These are phyloP conservation scores for Colletotrichum ledebouriae DNA, from an alignment of 2,329 filamentous ascomycete genomes.

Conservation along the genomic window DNA sequence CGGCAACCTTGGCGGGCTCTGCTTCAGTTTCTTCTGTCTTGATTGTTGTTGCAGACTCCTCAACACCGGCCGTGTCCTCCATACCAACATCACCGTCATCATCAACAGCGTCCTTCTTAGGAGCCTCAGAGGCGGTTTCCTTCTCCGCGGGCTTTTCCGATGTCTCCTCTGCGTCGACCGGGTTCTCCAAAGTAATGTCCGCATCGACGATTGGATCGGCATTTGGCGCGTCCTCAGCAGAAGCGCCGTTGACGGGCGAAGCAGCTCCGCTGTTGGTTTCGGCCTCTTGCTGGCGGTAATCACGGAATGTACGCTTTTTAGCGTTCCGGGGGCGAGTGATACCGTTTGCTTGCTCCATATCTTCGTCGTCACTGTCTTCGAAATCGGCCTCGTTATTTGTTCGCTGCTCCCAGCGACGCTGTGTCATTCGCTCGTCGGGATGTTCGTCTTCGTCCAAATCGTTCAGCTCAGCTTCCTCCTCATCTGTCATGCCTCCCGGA, in stretches of 20 bases:
- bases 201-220: constrained; percentile 45
- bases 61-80: constrained; percentile 54
- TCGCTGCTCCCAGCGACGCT: constrained; percentile 85
- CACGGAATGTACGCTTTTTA: constrained; percentile 64
- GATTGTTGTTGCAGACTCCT: constrained; percentile 51
- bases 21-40: constrained; percentile 57
- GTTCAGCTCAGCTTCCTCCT: constrained; percentile 75
- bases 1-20: constrained; percentile 49
- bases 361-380: constrained; percentile 91
- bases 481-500: constrained; percentile 70
- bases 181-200: constrained; percentile 50
- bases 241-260: constrained; percentile 54
- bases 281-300: constrained; percentile 61
- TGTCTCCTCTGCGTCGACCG: constrained; percentile 47
- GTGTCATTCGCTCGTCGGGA: constrained; percentile 84
- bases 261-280: constrained; percentile 55
- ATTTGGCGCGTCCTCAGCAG: constrained; percentile 49
- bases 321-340: constrained; percentile 66
- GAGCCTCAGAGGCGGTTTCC: constrained; percentile 23
- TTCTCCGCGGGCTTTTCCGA: constrained; percentile 32
- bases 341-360: constrained; percentile 80
- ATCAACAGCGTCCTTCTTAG: constrained; percentile 54
- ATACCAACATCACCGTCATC: constrained; percentile 67
- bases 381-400: constrained; percentile 84
- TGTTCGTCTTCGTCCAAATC: constrained; percentile 87